These are phyloP conservation scores for Komagataella kurtzmanii DNA, from an alignment of 805 yeast genomes.

Conservation along the genomic window DNA sequence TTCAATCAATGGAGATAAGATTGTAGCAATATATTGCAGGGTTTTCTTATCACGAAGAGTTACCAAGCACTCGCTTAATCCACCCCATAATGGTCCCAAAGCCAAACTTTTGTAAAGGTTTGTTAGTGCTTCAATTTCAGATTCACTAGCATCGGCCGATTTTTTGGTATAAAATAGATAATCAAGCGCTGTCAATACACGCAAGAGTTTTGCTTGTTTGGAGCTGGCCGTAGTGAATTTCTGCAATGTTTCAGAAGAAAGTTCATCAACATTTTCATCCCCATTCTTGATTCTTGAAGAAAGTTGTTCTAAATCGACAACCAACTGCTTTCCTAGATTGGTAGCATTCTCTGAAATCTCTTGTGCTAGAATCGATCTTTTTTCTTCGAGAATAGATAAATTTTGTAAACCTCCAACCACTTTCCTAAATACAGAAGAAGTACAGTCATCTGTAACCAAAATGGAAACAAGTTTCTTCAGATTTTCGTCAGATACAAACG, in stretches of 20 bases:
- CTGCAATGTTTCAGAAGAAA: conserved; percentile 39
- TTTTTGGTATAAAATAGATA: conserved; percentile 46
- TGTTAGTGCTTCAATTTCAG: conserved; percentile 35
- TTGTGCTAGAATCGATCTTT: conserved; percentile 49
- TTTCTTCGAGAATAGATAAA: conserved; percentile 45
- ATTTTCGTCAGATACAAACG: conserved; percentile 49
- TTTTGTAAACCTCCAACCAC: conserved; percentile 73
- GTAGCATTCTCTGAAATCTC: conserved; percentile 59
- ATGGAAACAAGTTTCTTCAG: conserved; percentile 52
- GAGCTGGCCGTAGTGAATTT: conserved; percentile 71
- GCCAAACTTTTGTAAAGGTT: conserved; percentile 53
- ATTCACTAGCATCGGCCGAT: conserved; percentile 7
- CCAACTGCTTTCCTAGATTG: conserved; percentile 37
- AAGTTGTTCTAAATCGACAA: conserved; percentile 39
- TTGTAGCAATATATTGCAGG: conserved; percentile 58
- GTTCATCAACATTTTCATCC: conserved; percentile 24
- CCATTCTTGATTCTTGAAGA: conserved; percentile 26
- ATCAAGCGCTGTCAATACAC: conserved; percentile 80
- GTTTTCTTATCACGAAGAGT: conserved; percentile 45
- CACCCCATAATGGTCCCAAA: conserved; percentile 75
- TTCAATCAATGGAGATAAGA: conserved; percentile 76
- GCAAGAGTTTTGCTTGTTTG: conserved; percentile 77
- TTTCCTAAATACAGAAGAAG: conserved; percentile 74
- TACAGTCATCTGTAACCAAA: conserved; percentile 71
- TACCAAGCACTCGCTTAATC: conserved; percentile 59